Base-by-base conservation (phyloP, 106 monocot genomes). In the Apostasia shenzhenica region DNA sequence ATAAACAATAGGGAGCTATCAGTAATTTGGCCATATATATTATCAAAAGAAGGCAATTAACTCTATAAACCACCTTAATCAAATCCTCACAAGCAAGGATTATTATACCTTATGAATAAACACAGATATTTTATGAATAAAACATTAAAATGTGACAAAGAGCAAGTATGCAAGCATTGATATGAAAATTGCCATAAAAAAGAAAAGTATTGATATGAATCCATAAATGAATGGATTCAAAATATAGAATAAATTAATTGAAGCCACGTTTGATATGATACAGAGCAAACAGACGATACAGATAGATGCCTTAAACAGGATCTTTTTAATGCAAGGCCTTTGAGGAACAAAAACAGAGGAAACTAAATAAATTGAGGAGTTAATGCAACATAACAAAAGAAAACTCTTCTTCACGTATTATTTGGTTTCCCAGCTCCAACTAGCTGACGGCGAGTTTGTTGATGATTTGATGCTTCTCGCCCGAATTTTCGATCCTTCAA, bases 221-320 rank as follows among this genome's bases (percentile, higher is more conserved):
- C 26, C 26, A 26, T 26, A 26, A 26, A 26, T 26, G 26, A 26
- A 26, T 26, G 26, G 26, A 26, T 26, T 26, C 26, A 26, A 26
- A 26, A 26, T 26, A 26, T 26, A 26, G 26, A 59, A 42, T 9
- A 10, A 60, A 60, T 57, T 57, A 60, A 60, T 1, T 26, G 26
- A 10, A 60, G 40, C 41, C 6, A 60, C 38, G 60, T 60, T 41
- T 9, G 6, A 40, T 42, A 41, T 60, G 9, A 41, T 60, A 60
- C 60, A 60, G 6, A 42, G 26, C 26, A 26, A 26, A 62, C 11
- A 62, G 6, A 45, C 62, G 6, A 62, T 13, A 62, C 3, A 12
- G 42, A 62, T 45, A 62, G 45, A 45, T 62, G 59, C 59, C 9
- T 40, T 59, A 59, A 59, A 40, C 26, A 26, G 59, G 41, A 59